Evolutionary conservation across 2,329 filamentous ascomycete genomes (phyloP).

Genomic region (Aspergillus oerlinghausenensis): DNA sequence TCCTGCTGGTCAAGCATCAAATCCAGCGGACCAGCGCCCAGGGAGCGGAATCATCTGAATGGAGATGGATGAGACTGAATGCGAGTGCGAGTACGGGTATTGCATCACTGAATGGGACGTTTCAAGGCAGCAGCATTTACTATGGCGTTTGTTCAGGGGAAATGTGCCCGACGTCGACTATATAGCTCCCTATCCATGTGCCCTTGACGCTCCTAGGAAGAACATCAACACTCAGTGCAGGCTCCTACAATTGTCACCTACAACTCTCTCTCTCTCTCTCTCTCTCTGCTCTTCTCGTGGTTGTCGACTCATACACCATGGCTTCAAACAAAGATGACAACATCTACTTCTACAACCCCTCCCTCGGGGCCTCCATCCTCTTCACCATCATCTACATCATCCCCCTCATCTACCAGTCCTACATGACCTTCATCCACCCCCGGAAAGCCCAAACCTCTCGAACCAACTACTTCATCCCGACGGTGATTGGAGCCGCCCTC

Average conservation of each 20-base stretch:
- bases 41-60: neutral
- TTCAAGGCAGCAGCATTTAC: neutral
- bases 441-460: constrained; percentile 28
- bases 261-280: too few species aligned
- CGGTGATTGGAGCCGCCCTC: constrained; percentile 40
- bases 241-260: too few species aligned
- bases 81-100: neutral
- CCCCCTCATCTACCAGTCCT: constrained; percentile 35
- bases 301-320: neutral
- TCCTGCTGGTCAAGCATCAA: too few species aligned
- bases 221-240: too few species aligned
- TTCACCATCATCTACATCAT: constrained; percentile 41
- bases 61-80: neutral
- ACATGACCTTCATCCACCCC: constrained; percentile 41
- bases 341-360: constrained; percentile 46
- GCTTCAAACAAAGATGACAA: neutral
- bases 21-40: too few species aligned
- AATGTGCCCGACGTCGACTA: neutral
- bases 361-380: constrained; percentile 40
- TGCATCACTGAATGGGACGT: neutral
- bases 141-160: neutral
- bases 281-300: too few species aligned
- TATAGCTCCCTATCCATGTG: neutral
- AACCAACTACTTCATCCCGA: constrained; percentile 39
- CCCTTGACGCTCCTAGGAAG: too few species aligned